These are phyloP conservation scores for Aureobasidium sp. DNA, from an alignment of 2,329 filamentous ascomycete genomes.

Conservation along the genomic window DNA sequence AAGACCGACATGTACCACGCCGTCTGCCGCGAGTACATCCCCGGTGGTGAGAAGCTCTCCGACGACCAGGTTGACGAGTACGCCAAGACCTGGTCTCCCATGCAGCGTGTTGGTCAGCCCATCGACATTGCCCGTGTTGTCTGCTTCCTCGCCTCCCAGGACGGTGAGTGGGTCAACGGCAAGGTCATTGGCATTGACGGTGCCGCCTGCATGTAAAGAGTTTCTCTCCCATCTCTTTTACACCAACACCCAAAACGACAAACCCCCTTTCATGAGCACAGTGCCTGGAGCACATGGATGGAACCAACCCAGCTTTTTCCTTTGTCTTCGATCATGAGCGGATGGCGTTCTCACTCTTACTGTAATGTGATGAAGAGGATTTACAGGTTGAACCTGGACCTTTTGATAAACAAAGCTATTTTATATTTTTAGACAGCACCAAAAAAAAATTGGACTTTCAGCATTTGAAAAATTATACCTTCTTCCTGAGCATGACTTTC, in stretches of 20 bases:
- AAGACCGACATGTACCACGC: constrained; percentile 54
- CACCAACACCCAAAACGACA: neutral
- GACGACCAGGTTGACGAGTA: constrained; percentile 54
- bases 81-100: constrained; percentile 55
- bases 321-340: constrained; percentile 1
- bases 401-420: neutral
- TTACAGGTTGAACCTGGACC: neutral
- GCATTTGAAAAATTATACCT: neutral
- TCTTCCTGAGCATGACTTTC: too few species aligned
- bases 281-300: constrained; percentile 5
- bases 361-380: neutral
- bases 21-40: constrained; percentile 57
- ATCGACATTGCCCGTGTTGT: constrained; percentile 61
- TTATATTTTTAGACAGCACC: neutral
- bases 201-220: constrained; percentile 30
- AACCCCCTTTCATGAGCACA: neutral
- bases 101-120: constrained; percentile 57
- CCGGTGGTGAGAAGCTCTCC: constrained; percentile 45
- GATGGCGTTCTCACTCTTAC: neutral
- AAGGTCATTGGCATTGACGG: constrained; percentile 44
- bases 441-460: neutral
- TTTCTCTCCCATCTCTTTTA: neutral
- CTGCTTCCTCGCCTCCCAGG: constrained; percentile 50
- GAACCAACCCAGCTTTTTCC: neutral
- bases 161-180: constrained; percentile 49